Conservation (phyloP, 1,139 yeast species). For the Blastobotrys persicus region DNA sequence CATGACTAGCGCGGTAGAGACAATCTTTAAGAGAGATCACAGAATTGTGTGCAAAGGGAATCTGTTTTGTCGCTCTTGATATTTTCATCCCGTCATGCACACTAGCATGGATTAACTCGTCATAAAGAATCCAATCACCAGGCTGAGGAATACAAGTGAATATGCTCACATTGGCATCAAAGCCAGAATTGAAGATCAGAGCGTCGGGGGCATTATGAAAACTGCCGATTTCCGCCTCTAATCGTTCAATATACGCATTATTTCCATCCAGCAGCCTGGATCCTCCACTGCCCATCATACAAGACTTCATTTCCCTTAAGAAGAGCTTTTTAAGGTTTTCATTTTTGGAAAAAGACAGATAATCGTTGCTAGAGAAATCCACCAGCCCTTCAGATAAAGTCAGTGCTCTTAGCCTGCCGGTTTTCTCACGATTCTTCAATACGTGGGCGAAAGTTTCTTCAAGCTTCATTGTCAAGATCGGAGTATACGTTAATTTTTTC, state of each 20-base stretch:
- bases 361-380: constrained; percentile 34
- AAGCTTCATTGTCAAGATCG: too few species aligned
- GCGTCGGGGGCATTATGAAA: constrained; percentile 28
- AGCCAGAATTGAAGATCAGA: constrained; percentile 31
- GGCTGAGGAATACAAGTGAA: constrained; percentile 31
- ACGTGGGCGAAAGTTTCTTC: neutral
- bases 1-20: constrained; percentile 7
- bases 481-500: too few species aligned
- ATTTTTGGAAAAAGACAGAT: constrained; percentile 23
- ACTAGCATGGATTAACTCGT: constrained; percentile 33
- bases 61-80: constrained; percentile 21
- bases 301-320: constrained; percentile 17
- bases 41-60: constrained; percentile 26
- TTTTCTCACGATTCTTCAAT: neutral
- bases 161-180: constrained; percentile 31
- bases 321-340: constrained; percentile 16
- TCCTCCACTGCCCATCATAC: constrained; percentile 30
- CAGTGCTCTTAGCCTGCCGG: constrained; percentile 6
- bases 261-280: constrained; percentile 34
- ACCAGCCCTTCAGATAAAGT: neutral
- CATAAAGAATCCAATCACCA: constrained; percentile 26
- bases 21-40: constrained; percentile 14
- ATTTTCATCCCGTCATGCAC: constrained; percentile 33
- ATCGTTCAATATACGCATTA: constrained; percentile 22
- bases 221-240: constrained; percentile 24